phyloP scores from a whole-genome alignment of 2,329 filamentous ascomycete genomes.

The Alternaria novae-zelandiae region DNA sequence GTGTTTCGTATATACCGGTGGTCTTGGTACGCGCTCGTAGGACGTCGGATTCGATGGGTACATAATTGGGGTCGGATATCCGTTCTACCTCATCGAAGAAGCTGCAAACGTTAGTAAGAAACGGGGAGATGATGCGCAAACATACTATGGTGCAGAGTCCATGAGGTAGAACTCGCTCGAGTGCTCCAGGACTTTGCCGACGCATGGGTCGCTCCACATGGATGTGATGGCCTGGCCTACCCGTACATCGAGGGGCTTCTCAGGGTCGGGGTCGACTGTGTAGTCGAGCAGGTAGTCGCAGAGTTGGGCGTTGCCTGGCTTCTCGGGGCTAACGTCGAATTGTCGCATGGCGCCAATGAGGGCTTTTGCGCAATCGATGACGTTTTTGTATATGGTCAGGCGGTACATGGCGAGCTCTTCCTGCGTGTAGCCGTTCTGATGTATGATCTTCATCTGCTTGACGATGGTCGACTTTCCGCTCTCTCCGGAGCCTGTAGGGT shows the following conservation, averaged over 20 bases:
- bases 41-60: conserved; percentile 93
- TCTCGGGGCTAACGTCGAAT: conserved; percentile 82
- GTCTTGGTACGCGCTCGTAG: conserved; percentile 96
- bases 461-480: conserved; percentile 99
- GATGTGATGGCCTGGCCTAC: conserved; percentile 84
- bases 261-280: conserved; percentile 87
- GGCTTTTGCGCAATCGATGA: conserved; percentile 94
- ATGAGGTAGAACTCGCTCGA: conserved; percentile 99
- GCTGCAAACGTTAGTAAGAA: conserved; percentile 57
- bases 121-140: conserved; percentile 1
- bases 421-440: conserved; percentile 94
- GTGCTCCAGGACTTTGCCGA: conserved; percentile 83
- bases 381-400: conserved; percentile 96
- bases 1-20: conserved; percentile 97
- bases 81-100: conserved; percentile 93
- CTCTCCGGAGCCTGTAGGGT: conserved; percentile 82
- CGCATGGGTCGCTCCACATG: conserved; percentile 88
- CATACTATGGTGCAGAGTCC: conserved; percentile 98
- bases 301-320: conserved; percentile 73
- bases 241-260: conserved; percentile 79
- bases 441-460: conserved; percentile 99
- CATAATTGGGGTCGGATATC: conserved; percentile 84
- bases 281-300: conserved; percentile 86
- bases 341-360: conserved; percentile 90
- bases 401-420: conserved; percentile 95